Base-by-base conservation (phyloP, 2,329 filamentous ascomycete genomes). In the Tolypocladium ophioglossoides region DNA sequence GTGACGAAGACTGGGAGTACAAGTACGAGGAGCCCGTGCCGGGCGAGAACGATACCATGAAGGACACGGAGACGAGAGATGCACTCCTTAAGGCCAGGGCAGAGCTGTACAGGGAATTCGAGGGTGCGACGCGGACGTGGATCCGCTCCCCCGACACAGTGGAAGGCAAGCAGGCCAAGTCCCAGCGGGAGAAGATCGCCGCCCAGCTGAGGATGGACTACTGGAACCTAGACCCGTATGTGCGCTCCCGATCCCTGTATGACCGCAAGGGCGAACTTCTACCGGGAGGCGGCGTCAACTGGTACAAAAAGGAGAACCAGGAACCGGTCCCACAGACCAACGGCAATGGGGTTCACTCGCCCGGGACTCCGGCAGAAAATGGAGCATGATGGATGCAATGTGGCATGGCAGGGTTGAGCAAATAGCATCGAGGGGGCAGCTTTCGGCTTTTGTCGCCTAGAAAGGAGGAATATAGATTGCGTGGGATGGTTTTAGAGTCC, bases 171-270 rank as follows among this genome's bases (percentile, higher is more conserved):
- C 68, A 74, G 9, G 66, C 81, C 52, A 79, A 82, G 66, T 71
- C 73, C 50, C 79, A 82, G 68, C 77, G 90, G 54, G 74, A 82
- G 39, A 71, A 74, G 3, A 64, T 94, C 32, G 85, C 87, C 2
- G 77, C 77, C 51, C 72, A 80, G 58, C 66, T 97, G 61, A 78
- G 78, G 57, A 76, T 79, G 50, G 88, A 88, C 61, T 99, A 97
- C 73, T 99, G 94, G 92, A 78, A 79, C 40, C 70, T 96, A 52
- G 94, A 99, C 71, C 90, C 90, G 0, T 95, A 92, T 68, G 68
- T 97, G 34, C 78, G 94, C 40, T 89, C 91, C 14, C 79, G 86
- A 63, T 87, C 85, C n/a, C 71, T 89, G 57, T 96, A 96, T 63
- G 94, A 99, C 68, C 82, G 94, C 56, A 79, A 78, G 14, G 89